These are phyloP conservation scores for Penicillium bialowiezense DNA, from an alignment of 495 filamentous ascomycete genomes.

Conservation along the genomic window DNA sequence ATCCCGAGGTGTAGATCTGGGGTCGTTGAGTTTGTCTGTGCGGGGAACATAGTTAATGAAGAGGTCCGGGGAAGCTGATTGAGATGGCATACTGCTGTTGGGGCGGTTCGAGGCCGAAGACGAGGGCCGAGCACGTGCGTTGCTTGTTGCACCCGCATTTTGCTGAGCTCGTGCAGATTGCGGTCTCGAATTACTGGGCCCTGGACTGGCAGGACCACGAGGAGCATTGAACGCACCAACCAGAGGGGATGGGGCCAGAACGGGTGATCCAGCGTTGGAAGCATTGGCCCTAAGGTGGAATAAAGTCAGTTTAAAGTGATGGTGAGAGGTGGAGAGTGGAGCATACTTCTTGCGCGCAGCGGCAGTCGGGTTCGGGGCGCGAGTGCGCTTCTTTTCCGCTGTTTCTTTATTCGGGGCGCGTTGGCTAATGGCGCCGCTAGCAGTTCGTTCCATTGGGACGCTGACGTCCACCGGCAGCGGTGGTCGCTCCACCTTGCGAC, in stretches of 20 bases:
- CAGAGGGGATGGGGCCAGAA: constrained; percentile 69
- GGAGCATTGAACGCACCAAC: constrained; percentile 55
- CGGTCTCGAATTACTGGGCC: constrained; percentile 45
- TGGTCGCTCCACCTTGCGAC: constrained; percentile 74
- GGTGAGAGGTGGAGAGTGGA: neutral
- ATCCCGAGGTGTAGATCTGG: constrained; percentile 31
- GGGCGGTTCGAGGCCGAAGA: constrained; percentile 57
- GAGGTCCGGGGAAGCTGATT: neutral
- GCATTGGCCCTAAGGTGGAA: constrained; percentile 42
- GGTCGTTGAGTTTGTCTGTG: constrained; percentile 37
- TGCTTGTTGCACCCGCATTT: constrained; percentile 58
- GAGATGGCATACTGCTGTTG: constrained; percentile 26
- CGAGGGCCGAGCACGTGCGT: constrained; percentile 52
- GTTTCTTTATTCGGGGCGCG: constrained; percentile 55
- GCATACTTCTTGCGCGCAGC: constrained; percentile 70
- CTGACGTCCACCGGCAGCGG: constrained; percentile 39
- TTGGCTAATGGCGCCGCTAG: constrained; percentile 51
- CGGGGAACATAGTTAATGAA: constrained; percentile 6
- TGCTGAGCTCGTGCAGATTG: constrained; percentile 67
- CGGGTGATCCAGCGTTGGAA: constrained; percentile 60
- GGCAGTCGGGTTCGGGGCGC: constrained; percentile 56
- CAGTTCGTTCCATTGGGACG: constrained; percentile 66
- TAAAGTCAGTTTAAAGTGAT: constrained; percentile 8
- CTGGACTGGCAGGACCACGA: constrained; percentile 47
- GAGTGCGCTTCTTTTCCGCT: constrained; percentile 70